A percentile compares a stretch with the other conserved stretches of the same genome.
phyloP scores from a whole-genome alignment of 257 asterid genomes.

The Ajuga chamaepitys region DNA sequence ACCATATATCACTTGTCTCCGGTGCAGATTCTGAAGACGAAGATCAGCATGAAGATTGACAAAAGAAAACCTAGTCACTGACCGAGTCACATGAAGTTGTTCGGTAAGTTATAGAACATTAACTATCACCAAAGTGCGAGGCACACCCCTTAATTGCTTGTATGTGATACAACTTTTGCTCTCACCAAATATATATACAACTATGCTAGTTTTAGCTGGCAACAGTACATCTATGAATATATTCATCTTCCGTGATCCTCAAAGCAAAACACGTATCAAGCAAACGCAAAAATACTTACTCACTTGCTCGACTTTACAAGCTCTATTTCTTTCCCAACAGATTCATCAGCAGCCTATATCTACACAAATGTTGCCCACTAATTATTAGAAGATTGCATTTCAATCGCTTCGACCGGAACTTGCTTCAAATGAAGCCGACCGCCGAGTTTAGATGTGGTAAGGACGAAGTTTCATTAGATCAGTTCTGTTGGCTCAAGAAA shows the following conservation, averaged over 20 bases:
- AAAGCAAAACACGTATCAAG: background rate
- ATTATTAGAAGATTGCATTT: background rate
- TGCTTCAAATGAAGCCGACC: slow-evolving; percentile 4
- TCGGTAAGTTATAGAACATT: slow-evolving; percentile 3
- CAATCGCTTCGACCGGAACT: background rate
- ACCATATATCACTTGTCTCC: background rate
- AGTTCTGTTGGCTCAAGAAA: background rate
- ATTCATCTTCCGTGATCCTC: background rate
- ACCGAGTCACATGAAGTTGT: slow-evolving; percentile 6
- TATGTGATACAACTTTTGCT: background rate
- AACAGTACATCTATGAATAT: background rate
- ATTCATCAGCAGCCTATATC: slow-evolving; percentile 18
- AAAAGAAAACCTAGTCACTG: slow-evolving; percentile 4
- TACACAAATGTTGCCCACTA: slow-evolving; percentile 3
- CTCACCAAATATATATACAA: background rate
- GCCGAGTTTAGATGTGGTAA: slow-evolving; percentile 6
- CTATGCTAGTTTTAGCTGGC: background rate
- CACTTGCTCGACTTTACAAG: background rate
- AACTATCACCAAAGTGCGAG: background rate
- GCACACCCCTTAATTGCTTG: background rate
- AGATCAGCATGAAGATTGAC: slow-evolving; percentile 71
- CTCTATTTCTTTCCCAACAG: slow-evolving; percentile 20
- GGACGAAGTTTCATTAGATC: background rate
- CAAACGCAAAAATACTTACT: background rate
- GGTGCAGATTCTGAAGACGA: slow-evolving; percentile 77